phyloP scores from a whole-genome alignment of 2,329 filamentous ascomycete species.

The Beauveria australis region DNA sequence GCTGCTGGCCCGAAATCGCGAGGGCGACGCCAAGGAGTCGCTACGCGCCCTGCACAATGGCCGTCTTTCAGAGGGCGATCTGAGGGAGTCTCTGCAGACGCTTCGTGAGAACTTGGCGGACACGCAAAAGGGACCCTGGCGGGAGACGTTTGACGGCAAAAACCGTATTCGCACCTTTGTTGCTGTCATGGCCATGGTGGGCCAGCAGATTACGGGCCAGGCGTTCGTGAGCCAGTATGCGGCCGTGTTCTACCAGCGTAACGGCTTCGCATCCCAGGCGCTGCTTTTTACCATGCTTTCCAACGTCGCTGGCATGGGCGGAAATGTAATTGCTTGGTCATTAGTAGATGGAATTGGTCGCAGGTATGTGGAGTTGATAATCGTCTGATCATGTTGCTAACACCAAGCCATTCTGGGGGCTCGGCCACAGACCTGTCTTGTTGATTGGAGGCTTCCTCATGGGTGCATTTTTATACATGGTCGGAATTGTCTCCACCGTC shows the following conservation, averaged over 20 bases:
- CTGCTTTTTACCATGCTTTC: conserved; percentile 20
- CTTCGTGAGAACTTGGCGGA: conserved; percentile 14
- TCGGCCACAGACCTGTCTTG: conserved; percentile 14
- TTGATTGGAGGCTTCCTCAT: conserved; percentile 18
- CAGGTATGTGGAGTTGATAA: background rate
- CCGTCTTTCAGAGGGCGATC: conserved; percentile 19
- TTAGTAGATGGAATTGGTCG: conserved; percentile 19
- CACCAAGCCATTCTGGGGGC: background rate
- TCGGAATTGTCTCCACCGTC: conserved; percentile 14
- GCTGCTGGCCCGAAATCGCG: conserved; percentile 28
- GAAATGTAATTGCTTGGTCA: conserved; percentile 16
- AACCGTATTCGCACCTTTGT: conserved; percentile 18
- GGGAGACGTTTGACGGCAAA: conserved; percentile 16
- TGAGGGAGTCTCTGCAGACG: conserved; percentile 16
- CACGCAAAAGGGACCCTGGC: conserved; percentile 16
- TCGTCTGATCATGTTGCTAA: background rate
- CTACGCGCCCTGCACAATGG: conserved; percentile 23
- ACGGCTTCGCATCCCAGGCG: conserved; percentile 18
- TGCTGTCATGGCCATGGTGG: conserved; percentile 21
- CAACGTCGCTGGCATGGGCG: conserved; percentile 11
- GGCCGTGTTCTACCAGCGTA: conserved; percentile 21
- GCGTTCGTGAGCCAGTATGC: conserved; percentile 21
- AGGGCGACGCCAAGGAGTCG: conserved; percentile 24
- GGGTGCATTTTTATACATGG: conserved; percentile 18
- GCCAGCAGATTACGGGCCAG: conserved; percentile 25